Evolutionary conservation across 306 rosid genomes (phyloP).

Genomic region (Phaseolus lunatus): DNA sequence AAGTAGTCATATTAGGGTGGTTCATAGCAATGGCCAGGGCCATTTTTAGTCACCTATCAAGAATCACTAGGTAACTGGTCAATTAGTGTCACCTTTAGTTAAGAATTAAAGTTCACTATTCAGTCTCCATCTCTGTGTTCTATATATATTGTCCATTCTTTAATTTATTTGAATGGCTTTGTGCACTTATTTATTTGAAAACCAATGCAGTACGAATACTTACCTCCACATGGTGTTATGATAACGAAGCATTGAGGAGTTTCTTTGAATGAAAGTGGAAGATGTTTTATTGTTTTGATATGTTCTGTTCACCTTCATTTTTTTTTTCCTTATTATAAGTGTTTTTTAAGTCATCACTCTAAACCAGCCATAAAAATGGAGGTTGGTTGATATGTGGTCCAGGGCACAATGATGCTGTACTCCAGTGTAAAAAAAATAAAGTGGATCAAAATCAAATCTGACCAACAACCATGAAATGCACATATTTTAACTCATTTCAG

Average conservation of each 20-base stretch:
- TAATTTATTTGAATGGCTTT: background rate
- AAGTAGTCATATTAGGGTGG: background rate
- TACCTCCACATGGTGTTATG: background rate
- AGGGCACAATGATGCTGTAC: background rate
- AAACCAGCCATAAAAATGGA: constrained; percentile 32
- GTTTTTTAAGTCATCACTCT: background rate
- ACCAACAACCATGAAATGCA: background rate
- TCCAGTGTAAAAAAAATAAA: constrained; percentile 2
- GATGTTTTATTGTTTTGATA: background rate
- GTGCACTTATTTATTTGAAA: background rate
- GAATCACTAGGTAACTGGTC: background rate
- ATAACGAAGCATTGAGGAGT: background rate
- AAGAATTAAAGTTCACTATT: constrained; percentile 8
- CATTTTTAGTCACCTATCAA: too few relatives aligned
- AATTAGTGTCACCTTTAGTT: constrained; percentile 1
- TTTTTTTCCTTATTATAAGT: background rate
- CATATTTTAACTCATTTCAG: constrained; percentile 19
- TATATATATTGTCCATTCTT: background rate
- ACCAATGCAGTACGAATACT: background rate
- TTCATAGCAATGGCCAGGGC: background rate
- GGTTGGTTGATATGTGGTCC: constrained; percentile 3
- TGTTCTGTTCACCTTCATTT: background rate
- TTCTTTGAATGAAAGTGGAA: constrained; percentile 12
- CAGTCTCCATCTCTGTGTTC: background rate
- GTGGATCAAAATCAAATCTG: constrained; percentile 1